Percentiles rank a stretch among this genome's conserved stretches.
Evolutionary conservation across 495 filamentous ascomycete genomes (phyloP).

Genomic region (Hypoxylon subgilvum): DNA sequence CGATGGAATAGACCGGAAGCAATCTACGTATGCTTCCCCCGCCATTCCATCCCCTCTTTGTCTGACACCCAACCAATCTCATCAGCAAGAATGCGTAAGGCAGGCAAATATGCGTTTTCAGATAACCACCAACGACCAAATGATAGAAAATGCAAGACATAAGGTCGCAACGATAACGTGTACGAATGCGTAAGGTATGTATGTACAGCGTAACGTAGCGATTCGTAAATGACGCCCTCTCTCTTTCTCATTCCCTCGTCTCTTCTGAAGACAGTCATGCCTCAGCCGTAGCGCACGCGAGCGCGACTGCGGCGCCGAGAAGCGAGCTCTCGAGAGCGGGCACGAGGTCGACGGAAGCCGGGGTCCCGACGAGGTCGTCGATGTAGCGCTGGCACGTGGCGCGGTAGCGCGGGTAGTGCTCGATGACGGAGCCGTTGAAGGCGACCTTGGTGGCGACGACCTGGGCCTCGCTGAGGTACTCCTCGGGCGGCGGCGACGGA

Average conservation of each 20-base stretch:
- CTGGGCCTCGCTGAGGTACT: conserved; percentile 34
- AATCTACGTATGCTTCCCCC: conserved; percentile 16
- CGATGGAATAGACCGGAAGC: conserved; percentile 2
- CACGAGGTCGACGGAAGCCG: conserved; percentile 57
- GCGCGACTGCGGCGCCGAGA: conserved; percentile 66
- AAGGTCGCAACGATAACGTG: background rate
- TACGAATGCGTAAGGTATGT: too few species aligned
- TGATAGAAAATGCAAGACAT: conserved; percentile 1
- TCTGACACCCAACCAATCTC: background rate
- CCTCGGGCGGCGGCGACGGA: conserved; percentile 24
- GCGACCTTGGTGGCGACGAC: conserved; percentile 55
- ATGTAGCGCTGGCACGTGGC: conserved; percentile 57
- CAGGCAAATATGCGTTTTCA: conserved; percentile 1
- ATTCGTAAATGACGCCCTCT: background rate
- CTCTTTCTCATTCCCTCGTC: conserved; percentile 4
- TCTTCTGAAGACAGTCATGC: too few species aligned
- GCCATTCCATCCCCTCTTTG: background rate
- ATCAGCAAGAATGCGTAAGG: conserved; percentile 1
- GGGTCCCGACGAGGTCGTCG: conserved; percentile 50
- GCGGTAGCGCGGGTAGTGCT: conserved; percentile 66
- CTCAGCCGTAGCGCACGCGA: conserved; percentile 50
- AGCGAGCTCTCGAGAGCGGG: conserved; percentile 66
- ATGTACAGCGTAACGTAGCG: conserved; percentile 11
- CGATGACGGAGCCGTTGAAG: conserved; percentile 69
- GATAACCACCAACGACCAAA: background rate